These are phyloP conservation scores for Mucor piriformis DNA, from an alignment of 371 early-diverging fungal species.

Conservation along the genomic window DNA sequence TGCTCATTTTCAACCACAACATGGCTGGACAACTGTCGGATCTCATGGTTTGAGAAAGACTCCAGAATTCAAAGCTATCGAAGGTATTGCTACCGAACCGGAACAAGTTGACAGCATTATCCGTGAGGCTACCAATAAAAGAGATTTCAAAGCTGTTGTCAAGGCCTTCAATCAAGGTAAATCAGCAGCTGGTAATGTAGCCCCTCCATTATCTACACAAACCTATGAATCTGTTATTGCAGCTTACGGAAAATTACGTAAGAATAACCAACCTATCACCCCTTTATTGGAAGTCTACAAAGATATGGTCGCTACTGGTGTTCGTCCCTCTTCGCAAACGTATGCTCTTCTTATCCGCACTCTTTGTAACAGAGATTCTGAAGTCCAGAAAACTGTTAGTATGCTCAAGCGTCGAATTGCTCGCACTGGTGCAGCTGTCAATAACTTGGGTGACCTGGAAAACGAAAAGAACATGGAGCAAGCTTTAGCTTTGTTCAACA, in stretches of 20 bases:
- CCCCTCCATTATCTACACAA: conserved; percentile 30
- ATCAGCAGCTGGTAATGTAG: conserved; percentile 17
- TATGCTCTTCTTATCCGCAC: conserved; percentile 47
- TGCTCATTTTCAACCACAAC: conserved; percentile 7
- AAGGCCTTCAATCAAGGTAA: conserved; percentile 37
- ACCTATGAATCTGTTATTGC: conserved; percentile 55
- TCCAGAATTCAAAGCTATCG: neutral
- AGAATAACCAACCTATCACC: conserved; percentile 32
- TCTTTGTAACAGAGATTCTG: conserved; percentile 44
- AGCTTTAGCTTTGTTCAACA: conserved; percentile 48
- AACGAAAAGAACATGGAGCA: conserved; percentile 44
- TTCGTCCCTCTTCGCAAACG: conserved; percentile 43
- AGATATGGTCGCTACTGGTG: conserved; percentile 47
- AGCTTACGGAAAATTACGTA: conserved; percentile 42
- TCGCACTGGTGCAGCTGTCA: conserved; percentile 26
- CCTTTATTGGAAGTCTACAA: conserved; percentile 47
- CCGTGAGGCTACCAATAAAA: conserved; percentile 29
- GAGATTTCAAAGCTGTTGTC: conserved; percentile 30
- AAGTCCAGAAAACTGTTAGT: conserved; percentile 40
- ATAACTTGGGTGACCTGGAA: conserved; percentile 32
- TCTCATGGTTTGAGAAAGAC: conserved; percentile 17
- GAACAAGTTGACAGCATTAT: conserved; percentile 35
- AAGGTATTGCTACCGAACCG: conserved; percentile 7
- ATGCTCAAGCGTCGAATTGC: conserved; percentile 34
- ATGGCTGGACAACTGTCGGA: conserved; percentile 9